Base-by-base conservation (phyloP, 2,329 filamentous ascomycete genomes). In the Trichoderma koningiopsis region DNA sequence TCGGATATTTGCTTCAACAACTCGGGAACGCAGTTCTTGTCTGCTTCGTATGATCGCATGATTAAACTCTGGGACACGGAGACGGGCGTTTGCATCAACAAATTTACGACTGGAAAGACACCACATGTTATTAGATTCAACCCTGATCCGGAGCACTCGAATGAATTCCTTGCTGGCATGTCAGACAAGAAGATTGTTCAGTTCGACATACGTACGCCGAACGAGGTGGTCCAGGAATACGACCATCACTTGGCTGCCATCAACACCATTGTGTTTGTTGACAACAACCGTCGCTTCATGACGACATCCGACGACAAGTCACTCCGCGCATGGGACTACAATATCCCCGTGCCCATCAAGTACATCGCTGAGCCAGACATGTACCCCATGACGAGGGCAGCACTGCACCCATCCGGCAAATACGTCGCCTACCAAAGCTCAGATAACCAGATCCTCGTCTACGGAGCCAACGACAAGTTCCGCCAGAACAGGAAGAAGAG, bases 51-150 rank as follows among this genome's bases (percentile, higher is more conserved):
- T 79, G 96, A 99, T 79, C 91, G 95, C 66, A 91, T 93, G 83
- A 97, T 98, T 84, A 97, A 98, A 81, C 86, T 99, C 35, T 99
- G 96, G 96, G 96, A 99, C 76, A 97, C 95, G 0, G 96, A 99
- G 80, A 97, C 93, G 27, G 96, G 96, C 57, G 86, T 90, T 74
- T 98, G 95, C 77, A 83, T 97, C 73, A 91, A 89, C 75, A 93
- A 93, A 69, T 99, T 97, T 83, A 93, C 91, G 22, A 97, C 93
- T 0, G 95, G 95, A 77, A 97, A 96, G 83, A 98, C 94, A 16
- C 95, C 96, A 5, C 96, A 99, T 77, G 94, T 97, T 64, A 86
- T 99, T 74, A 91, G 92, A 74, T 98, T 98, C 86, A 97, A 98
- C 80, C 94, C 95, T 0, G 88, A 89, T 60, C 83, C 86, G 0